Evolutionary conservation across 495 filamentous ascomycete species (phyloP).

Genomic region (Aspergillus saccharolyticus): DNA sequence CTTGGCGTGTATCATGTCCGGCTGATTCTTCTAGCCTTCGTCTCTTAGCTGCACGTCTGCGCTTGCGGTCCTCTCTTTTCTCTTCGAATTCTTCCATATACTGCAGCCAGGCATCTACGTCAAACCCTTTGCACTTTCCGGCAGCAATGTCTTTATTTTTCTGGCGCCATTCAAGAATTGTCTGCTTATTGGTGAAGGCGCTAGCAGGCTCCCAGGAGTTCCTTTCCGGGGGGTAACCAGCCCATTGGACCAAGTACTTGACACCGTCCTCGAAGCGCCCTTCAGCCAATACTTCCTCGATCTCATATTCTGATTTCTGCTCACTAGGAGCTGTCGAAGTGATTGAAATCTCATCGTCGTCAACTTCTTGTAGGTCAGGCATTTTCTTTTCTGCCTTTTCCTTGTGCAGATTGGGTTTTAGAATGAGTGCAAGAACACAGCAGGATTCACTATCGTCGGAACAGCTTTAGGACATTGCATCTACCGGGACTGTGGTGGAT

Average conservation of each 20-base stretch:
- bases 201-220: constrained; percentile 62
- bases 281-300: constrained; percentile 49
- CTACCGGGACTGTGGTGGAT: too few relatives aligned
- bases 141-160: constrained; percentile 40
- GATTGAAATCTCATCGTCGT: constrained; percentile 58
- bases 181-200: constrained; percentile 44
- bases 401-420: too few relatives aligned
- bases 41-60: constrained; percentile 44
- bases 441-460: too few relatives aligned
- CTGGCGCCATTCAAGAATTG: constrained; percentile 50
- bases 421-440: too few relatives aligned
- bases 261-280: constrained; percentile 28
- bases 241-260: constrained; percentile 64
- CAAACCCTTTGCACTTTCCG: constrained; percentile 41
- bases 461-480: too few relatives aligned
- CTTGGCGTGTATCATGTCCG: neutral
- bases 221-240: constrained; percentile 51
- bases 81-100: constrained; percentile 19
- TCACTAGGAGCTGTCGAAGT: constrained; percentile 52
- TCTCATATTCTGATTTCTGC: constrained; percentile 33
- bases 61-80: constrained; percentile 39
- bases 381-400: neutral
- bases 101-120: constrained; percentile 43
- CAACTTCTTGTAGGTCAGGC: constrained; percentile 25
- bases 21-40: constrained; percentile 26